A percentile compares a stretch with the other conserved stretches of the same genome.
phyloP scores from a whole-genome alignment of 2,329 filamentous ascomycete species.

The Nothopassalora personata region DNA sequence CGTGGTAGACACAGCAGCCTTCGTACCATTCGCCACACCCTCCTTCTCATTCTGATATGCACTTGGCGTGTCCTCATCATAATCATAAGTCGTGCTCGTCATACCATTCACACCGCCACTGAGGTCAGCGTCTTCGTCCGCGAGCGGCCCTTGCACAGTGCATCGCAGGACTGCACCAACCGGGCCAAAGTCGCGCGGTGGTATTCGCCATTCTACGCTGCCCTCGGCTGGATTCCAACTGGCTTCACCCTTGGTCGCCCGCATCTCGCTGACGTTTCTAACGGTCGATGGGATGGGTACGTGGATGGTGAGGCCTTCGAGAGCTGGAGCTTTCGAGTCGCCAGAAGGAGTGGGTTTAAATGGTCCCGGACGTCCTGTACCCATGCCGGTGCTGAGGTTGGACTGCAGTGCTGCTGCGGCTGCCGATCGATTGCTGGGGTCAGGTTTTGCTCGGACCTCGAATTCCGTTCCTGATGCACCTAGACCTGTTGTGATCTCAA shows the following conservation, averaged over 20 bases:
- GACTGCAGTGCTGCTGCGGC: constrained; percentile 29
- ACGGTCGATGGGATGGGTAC: constrained; percentile 75
- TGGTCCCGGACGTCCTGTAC: constrained; percentile 13
- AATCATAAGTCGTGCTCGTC: constrained; percentile 40
- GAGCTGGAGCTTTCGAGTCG: constrained; percentile 32
- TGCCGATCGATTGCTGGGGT: constrained; percentile 18
- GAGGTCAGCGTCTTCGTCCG: constrained; percentile 46
- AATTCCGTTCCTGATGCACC: constrained; percentile 76
- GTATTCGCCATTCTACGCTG: constrained; percentile 75
- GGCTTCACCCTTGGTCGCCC: constrained; percentile 76
- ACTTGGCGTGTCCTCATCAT: constrained; percentile 31
- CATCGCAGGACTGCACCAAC: constrained; percentile 61
- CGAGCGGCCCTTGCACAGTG: constrained; percentile 63
- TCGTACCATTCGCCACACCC: constrained; percentile 35
- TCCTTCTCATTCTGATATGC: constrained; percentile 32
- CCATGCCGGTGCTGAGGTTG: constrained; percentile 19
- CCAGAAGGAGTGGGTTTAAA: constrained; percentile 20
- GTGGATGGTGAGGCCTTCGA: constrained; percentile 73
- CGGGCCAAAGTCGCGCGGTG: constrained; percentile 64
- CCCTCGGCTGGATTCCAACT: constrained; percentile 69
- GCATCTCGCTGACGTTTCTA: constrained; percentile 75
- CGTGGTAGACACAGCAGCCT: constrained; percentile 8
- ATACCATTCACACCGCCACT: constrained; percentile 32
- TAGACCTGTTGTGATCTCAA: constrained; percentile 76
- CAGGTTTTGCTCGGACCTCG: constrained; percentile 69